Conservation (phyloP, 495 filamentous ascomycete species). For the Aspergillus saccharolyticus region DNA sequence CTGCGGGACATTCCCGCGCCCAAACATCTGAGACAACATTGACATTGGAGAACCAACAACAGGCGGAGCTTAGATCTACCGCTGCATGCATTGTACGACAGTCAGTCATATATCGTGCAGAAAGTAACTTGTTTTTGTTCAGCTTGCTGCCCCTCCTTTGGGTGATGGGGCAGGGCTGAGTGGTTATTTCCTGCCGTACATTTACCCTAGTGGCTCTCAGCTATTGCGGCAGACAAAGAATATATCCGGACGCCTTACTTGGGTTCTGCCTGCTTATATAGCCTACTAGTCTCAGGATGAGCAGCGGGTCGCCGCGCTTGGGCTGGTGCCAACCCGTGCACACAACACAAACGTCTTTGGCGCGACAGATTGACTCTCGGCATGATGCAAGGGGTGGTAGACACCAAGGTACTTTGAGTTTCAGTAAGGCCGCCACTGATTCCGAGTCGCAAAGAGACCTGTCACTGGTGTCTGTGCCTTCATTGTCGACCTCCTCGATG, state of each 20-base stretch:
- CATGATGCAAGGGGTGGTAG: constrained; percentile 5
- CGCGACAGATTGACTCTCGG: constrained; percentile 24
- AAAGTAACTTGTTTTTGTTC: no score
- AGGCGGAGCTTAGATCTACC: no score
- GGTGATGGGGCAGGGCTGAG: no score
- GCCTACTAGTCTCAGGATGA: constrained; percentile 8
- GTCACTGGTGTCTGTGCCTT: background rate
- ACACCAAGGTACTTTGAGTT: background rate
- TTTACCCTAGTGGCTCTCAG: no score
- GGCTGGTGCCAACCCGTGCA: constrained; percentile 21
- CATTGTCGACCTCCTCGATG: background rate
- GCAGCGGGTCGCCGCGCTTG: constrained; percentile 14
- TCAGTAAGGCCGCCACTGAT: background rate
- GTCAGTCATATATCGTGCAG: no score
- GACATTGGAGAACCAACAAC: no score
- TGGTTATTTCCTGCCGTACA: no score
- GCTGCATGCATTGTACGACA: no score
- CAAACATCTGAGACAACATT: no score
- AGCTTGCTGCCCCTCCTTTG: no score
- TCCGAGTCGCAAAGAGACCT: background rate
- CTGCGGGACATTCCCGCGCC: no score
- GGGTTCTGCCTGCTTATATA: background rate
- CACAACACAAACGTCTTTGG: constrained; percentile 16
- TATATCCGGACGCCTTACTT: background rate
- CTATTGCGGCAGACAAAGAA: background rate